Percentiles rank a stretch among this genome's conserved stretches.
Conservation (phyloP, 306 rosid genomes). For the Dryas octopetala region DNA sequence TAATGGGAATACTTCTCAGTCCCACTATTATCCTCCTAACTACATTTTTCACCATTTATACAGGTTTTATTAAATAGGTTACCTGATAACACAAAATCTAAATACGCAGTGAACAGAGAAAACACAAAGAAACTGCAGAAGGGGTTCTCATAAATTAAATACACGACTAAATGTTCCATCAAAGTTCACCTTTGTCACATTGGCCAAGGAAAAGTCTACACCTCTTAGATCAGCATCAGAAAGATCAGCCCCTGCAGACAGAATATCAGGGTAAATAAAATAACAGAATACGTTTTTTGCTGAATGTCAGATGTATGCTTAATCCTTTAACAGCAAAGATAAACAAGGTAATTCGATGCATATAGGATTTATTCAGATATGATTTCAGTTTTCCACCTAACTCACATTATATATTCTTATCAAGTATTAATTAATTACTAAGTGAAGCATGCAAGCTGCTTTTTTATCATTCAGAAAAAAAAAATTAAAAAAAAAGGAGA, state of each 20-base stretch:
- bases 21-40: not conserved
- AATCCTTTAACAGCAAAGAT: not conserved
- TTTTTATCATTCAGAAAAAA: not conserved
- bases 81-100: not conserved
- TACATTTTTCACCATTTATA: not conserved
- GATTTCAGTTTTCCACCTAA: not conserved
- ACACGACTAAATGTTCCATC: not conserved
- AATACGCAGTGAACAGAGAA: not conserved
- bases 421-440: not conserved
- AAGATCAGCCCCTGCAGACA: conserved; percentile 77
- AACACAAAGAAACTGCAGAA: not conserved
- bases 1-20: not conserved
- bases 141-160: not conserved
- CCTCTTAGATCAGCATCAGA: conserved; percentile 89
- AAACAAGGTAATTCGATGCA: not conserved
- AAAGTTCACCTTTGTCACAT: conserved; percentile 73
- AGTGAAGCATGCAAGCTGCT: not conserved
- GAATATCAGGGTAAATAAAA: not conserved
- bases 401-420: not conserved
- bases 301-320: not conserved
- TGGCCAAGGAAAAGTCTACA: conserved; percentile 89
- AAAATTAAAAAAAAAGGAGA: not conserved
- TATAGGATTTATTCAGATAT: not conserved
- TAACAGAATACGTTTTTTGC: not conserved
- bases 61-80: not conserved